These are phyloP conservation scores for Clarireedia homoeocarpa DNA, from an alignment of 2,329 filamentous ascomycete genomes.

Conservation along the genomic window DNA sequence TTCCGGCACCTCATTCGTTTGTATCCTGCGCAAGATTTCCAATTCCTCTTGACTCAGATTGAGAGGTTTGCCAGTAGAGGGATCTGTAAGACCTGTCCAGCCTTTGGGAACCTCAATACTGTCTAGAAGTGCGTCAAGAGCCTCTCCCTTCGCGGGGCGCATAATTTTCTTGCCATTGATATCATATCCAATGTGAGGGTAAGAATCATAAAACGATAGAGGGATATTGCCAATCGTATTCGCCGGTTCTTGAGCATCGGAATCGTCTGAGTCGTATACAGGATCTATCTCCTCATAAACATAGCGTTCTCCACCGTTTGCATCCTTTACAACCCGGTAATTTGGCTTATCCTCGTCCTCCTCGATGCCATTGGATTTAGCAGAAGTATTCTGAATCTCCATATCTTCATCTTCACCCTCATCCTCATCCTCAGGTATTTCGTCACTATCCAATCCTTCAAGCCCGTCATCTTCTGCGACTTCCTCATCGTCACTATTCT, in stretches of 20 bases:
- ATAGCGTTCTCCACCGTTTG: constrained; percentile 85
- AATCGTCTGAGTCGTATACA: constrained; percentile 92
- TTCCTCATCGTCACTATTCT: constrained; percentile 36
- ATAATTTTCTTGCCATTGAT: constrained; percentile 98
- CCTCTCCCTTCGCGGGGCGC: constrained; percentile 88
- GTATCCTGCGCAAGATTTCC: constrained; percentile 78
- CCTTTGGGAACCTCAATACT: constrained; percentile 96
- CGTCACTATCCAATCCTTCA: constrained; percentile 40
- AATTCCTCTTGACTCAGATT: constrained; percentile 82
- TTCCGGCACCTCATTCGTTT: constrained; percentile 78
- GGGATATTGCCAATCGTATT: constrained; percentile 97
- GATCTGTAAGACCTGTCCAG: constrained; percentile 94
- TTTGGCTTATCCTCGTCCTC: constrained; percentile 37
- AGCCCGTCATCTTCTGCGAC: constrained; percentile 33
- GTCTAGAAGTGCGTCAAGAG: constrained; percentile 85
- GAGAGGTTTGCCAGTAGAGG: constrained; percentile 85
- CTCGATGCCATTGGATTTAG: constrained; percentile 32
- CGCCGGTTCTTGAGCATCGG: constrained; percentile 65
- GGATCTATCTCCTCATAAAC: constrained; percentile 91
- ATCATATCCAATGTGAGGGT: constrained; percentile 96
- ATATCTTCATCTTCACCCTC: constrained; percentile 27
- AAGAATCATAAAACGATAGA: constrained; percentile 90
- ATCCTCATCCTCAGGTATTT: constrained; percentile 38
- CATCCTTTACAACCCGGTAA: constrained; percentile 62
- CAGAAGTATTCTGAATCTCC: constrained; percentile 33